Base-by-base conservation (phyloP, 257 asterid genomes). In the Eucommia ulmoides region DNA sequence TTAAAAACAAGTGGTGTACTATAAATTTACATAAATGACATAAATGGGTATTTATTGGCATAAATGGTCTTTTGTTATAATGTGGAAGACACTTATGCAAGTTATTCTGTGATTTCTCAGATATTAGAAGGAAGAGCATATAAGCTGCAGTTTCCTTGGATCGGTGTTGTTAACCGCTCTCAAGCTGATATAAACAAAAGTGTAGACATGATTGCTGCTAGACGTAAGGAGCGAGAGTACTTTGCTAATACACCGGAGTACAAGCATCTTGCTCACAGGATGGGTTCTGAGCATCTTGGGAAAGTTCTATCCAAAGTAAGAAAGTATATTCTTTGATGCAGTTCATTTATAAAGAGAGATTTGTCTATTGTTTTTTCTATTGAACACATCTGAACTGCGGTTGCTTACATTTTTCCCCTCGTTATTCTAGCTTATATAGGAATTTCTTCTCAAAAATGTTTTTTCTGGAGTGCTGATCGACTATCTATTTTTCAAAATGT, bases 231-330 rank as follows among this genome's bases (percentile, higher is more conserved):
- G 69, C 69, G 74, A 47, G 96, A 89, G 64, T 89, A 89, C 72
- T 89, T 89, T 75, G 69, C 93, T 64, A 91, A 74, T 59, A 85
- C 94, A 53, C 85, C 92, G 2, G 98, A 82, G 66, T 89, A 85
- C 75, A 85, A 65, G 65, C 98, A 86, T 76, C 85, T 89, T 55
- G 81, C 81, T 61, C 61, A 48, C 52, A 73, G 88, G 65, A 85
- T 89, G 98, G 98, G 98, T 54, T 89, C 94, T 44, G 98, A 82
- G 75, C 88, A 89, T 74, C 84, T 89, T 18, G 98, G 98, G 72
- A 89, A 83, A 82, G 83, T 89, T 46, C 60, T 89, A 59, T 89
- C 98, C 20, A 89, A 78, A 53, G 98, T 89, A 77, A 71, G 88
- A 59, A 50, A 15, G 49, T 51, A 35, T 24, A 21, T 38, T 14